Evolutionary conservation across 106 monocot genomes (phyloP), one percentile per base, ranked within the genome.

Genomic region (Dendrobium officinale): DNA sequence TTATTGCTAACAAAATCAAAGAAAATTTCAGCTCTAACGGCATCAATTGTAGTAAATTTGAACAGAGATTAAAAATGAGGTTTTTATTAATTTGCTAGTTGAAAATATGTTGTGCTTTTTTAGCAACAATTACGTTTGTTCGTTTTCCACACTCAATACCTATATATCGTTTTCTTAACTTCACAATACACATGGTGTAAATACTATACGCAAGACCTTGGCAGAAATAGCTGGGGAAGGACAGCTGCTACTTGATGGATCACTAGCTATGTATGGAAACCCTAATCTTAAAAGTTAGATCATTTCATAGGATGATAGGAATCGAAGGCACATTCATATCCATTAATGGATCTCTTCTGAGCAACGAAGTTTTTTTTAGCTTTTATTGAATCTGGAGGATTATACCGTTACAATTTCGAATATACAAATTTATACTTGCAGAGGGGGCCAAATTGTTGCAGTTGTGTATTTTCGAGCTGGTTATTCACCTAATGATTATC

Each of bases 401-500:
- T 43, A 44, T 43, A 5, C 68, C 47, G 47, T 42, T 27, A 81
- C 77, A 54, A 67, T 55, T 43, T 43, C 59, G 27, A 27, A 11
- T 84, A 64, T 75, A 2, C 26, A 58, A 55, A 49, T 83, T 29
- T 81, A 43, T 86, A 72, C 22, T 83, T 91, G 86, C 92, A 99
- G 95, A 82, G 83, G 77, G 73, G 91, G 82, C 51, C 84, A 88
- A 33, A 83, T 66, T 80, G 88, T 95, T 82, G 79, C 93, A 26
- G 91, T 99, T 61, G 86, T 95, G 6, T 99, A 99, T 85, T 93
- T 95, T 76, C 81, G 99, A 87, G 91, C 99, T 85, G 99, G 99
- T 73, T 99, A 95, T 78, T 84, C 99, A 82, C 99, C 99, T 79
- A 95, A 85, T 89, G 95, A 99, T 84, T 99, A 99, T 88, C 99